Evolutionary conservation across 2,329 filamentous ascomycete species (phyloP).

Genomic region (Colletotrichum chrysophilum): DNA sequence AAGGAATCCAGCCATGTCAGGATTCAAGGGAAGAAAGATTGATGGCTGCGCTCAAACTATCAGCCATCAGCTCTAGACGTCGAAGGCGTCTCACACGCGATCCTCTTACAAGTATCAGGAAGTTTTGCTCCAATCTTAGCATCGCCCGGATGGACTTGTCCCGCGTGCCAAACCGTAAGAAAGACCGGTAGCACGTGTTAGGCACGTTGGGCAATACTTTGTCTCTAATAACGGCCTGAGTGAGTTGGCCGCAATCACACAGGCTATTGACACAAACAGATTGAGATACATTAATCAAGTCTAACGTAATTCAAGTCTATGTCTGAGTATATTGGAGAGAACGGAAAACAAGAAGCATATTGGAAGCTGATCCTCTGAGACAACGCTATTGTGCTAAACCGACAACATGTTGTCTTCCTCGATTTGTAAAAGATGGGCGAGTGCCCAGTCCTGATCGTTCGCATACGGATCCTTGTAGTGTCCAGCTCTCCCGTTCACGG

Average conservation of each 20-base stretch:
- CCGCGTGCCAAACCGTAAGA: neutral
- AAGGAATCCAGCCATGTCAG: neutral
- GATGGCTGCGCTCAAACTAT: neutral
- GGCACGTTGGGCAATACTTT: neutral
- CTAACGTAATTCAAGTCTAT: neutral
- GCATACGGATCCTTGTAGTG: constrained; percentile 17
- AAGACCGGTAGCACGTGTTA: neutral
- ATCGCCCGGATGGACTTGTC: neutral
- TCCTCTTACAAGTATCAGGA: neutral
- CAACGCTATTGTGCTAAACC: too few relatives aligned
- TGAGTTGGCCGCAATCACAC: neutral
- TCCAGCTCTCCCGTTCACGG: constrained; percentile 9
- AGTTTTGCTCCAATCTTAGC: neutral
- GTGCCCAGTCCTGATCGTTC: constrained; percentile 19
- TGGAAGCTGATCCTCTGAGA: neutral
- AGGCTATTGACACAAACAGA: neutral
- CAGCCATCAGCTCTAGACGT: neutral
- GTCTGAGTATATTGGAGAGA: neutral
- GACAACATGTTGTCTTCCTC: neutral
- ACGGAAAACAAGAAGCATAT: neutral
- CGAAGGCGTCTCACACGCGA: neutral
- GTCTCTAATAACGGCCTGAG: neutral
- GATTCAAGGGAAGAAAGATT: neutral
- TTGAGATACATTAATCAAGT: neutral
- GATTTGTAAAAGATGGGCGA: constrained; percentile 11